Evolutionary conservation across 2,329 filamentous ascomycete genomes (phyloP).

Genomic region (Acrodontium crateriforme): DNA sequence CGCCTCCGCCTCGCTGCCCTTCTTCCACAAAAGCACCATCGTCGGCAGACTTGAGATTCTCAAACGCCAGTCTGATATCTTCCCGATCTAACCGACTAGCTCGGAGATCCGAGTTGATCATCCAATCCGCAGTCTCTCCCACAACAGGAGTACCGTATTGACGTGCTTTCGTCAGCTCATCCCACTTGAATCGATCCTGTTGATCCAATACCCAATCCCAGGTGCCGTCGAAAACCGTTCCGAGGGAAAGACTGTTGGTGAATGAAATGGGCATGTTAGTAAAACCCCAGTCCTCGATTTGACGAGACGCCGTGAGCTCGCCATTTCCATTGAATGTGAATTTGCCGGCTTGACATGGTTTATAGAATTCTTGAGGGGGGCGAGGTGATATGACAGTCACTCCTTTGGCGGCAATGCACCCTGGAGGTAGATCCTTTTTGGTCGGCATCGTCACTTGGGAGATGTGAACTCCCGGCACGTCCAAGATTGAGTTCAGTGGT

Average conservation of each 20-base stretch:
- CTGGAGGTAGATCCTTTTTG: slow-evolving; percentile 9
- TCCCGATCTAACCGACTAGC: slow-evolving; percentile 23
- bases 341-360: slow-evolving; percentile 29
- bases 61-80: slow-evolving; percentile 49
- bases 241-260: slow-evolving; percentile 45
- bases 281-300: slow-evolving; percentile 48
- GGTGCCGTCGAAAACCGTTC: slow-evolving; percentile 45
- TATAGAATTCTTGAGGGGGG: slow-evolving; percentile 25
- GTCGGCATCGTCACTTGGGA: slow-evolving; percentile 25
- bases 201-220: slow-evolving; percentile 40
- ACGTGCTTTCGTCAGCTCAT: slow-evolving; percentile 4
- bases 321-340: slow-evolving; percentile 53
- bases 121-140: slow-evolving; percentile 14
- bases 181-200: slow-evolving; percentile 22
- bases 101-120: slow-evolving; percentile 8
- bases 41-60: slow-evolving; percentile 49
- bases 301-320: slow-evolving; percentile 48
- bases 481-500: slow-evolving; percentile 30
- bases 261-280: slow-evolving; percentile 46
- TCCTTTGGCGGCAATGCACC: slow-evolving; percentile 25
- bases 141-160: slow-evolving; percentile 14
- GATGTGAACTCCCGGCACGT: slow-evolving; percentile 30
- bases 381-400: slow-evolving; percentile 32
- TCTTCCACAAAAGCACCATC: slow-evolving; percentile 49
- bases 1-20: slow-evolving; percentile 53